Percentiles rank a stretch among this genome's conserved stretches.
Evolutionary conservation across 1,139 yeast genomes (phyloP).

Genomic region (Pichia sp.): DNA sequence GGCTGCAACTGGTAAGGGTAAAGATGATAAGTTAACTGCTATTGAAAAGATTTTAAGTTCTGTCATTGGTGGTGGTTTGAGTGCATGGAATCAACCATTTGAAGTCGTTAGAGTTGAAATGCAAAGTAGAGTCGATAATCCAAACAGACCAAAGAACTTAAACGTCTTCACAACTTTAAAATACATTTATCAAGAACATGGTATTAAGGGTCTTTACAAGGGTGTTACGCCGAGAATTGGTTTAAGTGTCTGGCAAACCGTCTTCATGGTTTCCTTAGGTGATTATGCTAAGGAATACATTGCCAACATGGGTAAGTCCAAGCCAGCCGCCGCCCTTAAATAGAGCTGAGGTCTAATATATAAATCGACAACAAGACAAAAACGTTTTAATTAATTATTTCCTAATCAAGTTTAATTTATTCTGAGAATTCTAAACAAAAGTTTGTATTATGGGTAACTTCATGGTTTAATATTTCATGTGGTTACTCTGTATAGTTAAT

Average conservation of each 20-base stretch:
- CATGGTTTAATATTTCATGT: too few relatives aligned
- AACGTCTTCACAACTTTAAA: conserved; percentile 75
- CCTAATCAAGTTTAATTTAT: not conserved
- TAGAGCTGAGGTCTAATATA: too few relatives aligned
- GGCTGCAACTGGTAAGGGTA: conserved; percentile 49
- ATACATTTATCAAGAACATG: conserved; percentile 80
- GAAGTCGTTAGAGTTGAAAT: conserved; percentile 97
- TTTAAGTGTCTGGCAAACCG: conserved; percentile 97
- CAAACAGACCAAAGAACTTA: conserved; percentile 92
- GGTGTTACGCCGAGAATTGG: conserved; percentile 98
- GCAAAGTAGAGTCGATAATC: conserved; percentile 92
- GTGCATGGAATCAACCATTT: conserved; percentile 99
- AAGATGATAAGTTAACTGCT: conserved; percentile 64
- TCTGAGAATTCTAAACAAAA: too few relatives aligned
- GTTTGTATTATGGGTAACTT: too few relatives aligned
- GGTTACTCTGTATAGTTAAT: too few relatives aligned
- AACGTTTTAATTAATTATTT: not conserved
- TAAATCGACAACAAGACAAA: too few relatives aligned
- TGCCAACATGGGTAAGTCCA: conserved; percentile 34
- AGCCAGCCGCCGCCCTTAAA: conserved; percentile 25
- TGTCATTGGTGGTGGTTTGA: conserved; percentile 93
- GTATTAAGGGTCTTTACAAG: conserved; percentile 87
- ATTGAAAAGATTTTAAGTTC: conserved; percentile 84
- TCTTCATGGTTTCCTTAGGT: conserved; percentile 99
- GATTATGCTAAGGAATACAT: conserved; percentile 79